Conservation (phyloP, 2,329 filamentous ascomycete genomes). For the Ceratocystiopsis minuta region DNA sequence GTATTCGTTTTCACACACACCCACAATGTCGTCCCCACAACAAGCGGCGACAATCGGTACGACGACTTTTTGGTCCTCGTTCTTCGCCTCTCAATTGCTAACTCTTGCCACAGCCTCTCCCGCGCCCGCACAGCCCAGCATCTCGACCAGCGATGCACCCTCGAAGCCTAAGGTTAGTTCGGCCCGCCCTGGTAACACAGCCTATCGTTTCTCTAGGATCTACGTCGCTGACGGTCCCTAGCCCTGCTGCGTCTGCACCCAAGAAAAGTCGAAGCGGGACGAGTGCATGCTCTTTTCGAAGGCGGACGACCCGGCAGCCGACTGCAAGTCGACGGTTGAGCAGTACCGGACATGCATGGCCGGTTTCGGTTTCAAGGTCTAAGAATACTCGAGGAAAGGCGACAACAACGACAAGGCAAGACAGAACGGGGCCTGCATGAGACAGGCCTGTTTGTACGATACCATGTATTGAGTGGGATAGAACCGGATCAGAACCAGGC, state of each 20-base stretch:
- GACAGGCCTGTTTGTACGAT: constrained; percentile 4
- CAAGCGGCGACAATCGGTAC: constrained; percentile 14
- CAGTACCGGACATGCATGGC: constrained; percentile 87
- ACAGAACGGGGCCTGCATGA: neutral
- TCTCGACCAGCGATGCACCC: constrained; percentile 14
- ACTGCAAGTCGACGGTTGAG: constrained; percentile 67
- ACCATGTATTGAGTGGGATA: neutral
- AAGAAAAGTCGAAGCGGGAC: constrained; percentile 81
- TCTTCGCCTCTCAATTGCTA: neutral
- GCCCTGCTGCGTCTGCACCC: constrained; percentile 96
- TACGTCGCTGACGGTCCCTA: constrained; percentile 18
- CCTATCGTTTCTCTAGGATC: neutral
- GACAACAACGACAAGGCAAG: neutral
- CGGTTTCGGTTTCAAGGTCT: constrained; percentile 71
- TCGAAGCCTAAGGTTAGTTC: constrained; percentile 26
- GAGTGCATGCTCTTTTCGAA: constrained; percentile 98
- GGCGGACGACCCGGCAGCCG: constrained; percentile 60
- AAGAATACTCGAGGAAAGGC: constrained; percentile 3
- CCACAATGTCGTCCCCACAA: constrained; percentile 13
- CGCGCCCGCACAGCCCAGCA: constrained; percentile 8
- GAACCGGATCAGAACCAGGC: no score
- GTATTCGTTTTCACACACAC: neutral
- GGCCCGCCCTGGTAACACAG: no score
- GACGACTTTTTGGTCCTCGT: constrained; percentile 1
- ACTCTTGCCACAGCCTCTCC: neutral